phyloP scores from a whole-genome alignment of 2,329 filamentous ascomycete species.

The Trichophyton schoenleinii region DNA sequence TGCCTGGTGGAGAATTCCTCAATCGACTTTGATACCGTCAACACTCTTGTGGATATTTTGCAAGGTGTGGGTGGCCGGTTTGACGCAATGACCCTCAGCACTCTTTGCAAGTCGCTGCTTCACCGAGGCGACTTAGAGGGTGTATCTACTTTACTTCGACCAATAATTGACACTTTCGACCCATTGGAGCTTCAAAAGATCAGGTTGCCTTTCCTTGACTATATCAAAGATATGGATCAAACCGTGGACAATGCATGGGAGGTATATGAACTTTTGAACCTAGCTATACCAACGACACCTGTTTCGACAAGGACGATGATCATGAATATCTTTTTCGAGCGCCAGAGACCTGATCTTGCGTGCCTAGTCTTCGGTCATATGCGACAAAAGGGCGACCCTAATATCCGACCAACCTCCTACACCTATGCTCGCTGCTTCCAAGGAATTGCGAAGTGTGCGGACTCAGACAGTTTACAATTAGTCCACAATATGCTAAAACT shows the following conservation, averaged over 20 bases:
- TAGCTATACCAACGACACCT: slow-evolving; percentile 52
- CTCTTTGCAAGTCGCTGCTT: slow-evolving; percentile 62
- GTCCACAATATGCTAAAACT: slow-evolving; percentile 92
- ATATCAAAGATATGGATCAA: slow-evolving; percentile 50
- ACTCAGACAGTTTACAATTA: slow-evolving; percentile 54
- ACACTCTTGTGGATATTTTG: slow-evolving; percentile 59
- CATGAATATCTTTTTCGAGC: slow-evolving; percentile 71
- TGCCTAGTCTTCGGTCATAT: slow-evolving; percentile 83
- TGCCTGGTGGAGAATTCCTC: slow-evolving; percentile 55
- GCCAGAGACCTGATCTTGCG: slow-evolving; percentile 71
- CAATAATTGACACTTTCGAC: slow-evolving; percentile 36
- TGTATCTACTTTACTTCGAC: slow-evolving; percentile 69
- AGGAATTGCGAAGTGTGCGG: slow-evolving; percentile 52
- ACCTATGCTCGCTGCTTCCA: slow-evolving; percentile 70
- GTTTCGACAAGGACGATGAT: slow-evolving; percentile 53
- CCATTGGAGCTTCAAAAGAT: slow-evolving; percentile 53
- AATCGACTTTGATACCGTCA: slow-evolving; percentile 60
- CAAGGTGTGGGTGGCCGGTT: slow-evolving; percentile 58
- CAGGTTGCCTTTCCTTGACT: slow-evolving; percentile 52
- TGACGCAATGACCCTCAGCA: slow-evolving; percentile 60
- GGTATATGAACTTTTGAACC: slow-evolving; percentile 45
- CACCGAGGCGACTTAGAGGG: slow-evolving; percentile 64
- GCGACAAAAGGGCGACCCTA: slow-evolving; percentile 57
- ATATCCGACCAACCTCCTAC: slow-evolving; percentile 54
- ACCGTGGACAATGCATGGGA: slow-evolving; percentile 50